Evolutionary conservation across 2,329 filamentous ascomycete genomes (phyloP).

Genomic region (Aspergillus fumigatiaffinis): DNA sequence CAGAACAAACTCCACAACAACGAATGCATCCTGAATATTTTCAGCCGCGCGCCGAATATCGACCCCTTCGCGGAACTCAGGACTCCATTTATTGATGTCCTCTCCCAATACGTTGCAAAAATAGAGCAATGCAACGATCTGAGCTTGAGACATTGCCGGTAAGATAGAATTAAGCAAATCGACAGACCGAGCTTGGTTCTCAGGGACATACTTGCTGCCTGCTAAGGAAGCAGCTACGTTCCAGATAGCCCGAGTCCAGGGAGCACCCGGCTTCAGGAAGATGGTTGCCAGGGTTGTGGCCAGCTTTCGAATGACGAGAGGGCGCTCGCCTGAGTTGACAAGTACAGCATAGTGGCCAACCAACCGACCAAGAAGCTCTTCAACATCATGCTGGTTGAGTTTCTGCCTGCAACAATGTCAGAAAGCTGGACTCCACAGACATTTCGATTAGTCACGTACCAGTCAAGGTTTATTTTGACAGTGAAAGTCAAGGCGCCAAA

Average conservation of each 20-base stretch:
- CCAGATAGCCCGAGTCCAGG: constrained; percentile 36
- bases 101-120: constrained; percentile 41
- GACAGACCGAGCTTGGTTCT: constrained; percentile 27
- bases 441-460: constrained; percentile 46
- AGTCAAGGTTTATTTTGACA: constrained; percentile 90
- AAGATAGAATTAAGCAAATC: constrained; percentile 30
- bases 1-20: constrained; percentile 34
- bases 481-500: constrained; percentile 91
- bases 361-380: constrained; percentile 39
- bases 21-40: constrained; percentile 37
- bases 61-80: constrained; percentile 16
- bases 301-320: constrained; percentile 45
- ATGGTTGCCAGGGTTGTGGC: constrained; percentile 42
- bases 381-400: constrained; percentile 30
- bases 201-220: constrained; percentile 34
- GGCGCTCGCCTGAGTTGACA: constrained; percentile 34
- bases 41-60: constrained; percentile 13
- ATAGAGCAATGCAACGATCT: constrained; percentile 33
- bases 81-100: constrained; percentile 28
- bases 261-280: constrained; percentile 37
- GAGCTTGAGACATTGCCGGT: constrained; percentile 34
- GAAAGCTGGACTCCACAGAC: not conserved
- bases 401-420: constrained; percentile 27
- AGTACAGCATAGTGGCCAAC: constrained; percentile 42
- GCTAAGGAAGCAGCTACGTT: constrained; percentile 38